Base-by-base conservation (phyloP, 306 rosid genomes). In the Acacia melanoxylon region DNA sequence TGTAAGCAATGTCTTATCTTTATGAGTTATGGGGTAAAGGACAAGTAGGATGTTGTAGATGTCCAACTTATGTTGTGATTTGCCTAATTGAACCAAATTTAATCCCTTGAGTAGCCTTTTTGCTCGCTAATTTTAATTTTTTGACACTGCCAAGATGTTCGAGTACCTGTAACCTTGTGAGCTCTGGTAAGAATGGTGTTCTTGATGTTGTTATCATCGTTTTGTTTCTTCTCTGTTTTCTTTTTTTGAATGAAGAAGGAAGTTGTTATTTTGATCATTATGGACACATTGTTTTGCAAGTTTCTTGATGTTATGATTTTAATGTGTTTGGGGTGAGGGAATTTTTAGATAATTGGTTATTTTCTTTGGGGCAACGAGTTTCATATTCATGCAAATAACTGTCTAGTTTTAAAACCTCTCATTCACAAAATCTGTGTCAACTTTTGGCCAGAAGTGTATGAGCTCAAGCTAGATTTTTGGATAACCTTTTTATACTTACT, bases 381-480 rank as follows among this genome's bases (percentile, higher is more conserved):
- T 52, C 27, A 8, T 59, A 29, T 29, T 6, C 4, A 58, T 68
- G 65, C 76, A 5, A 45, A 65, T 63, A 49, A 24, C 6, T 22
- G 65, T 59, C 66, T 45, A 25, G 86, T 85, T 74, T 54, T 40
- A 61, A 77, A 74, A 59, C 77, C 61, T 79, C 54, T 66, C 40
- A 4, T 58, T 73, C 35, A 3, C 75, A 71, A 71, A 72, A 44
- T 81, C 65, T 27, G 42, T 69, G 62, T 80, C 63, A 61, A 76
- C 62, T 72, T 31, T 17, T 13, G 37, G 72, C 29, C 41, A 48
- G 74, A 27, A 14, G 78, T 58, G 83, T 44, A 72, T 76, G 48
- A 29, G 48, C 25, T 49, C 54, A 56, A 41, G 67, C 59, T 19
- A 80, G 33, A 63, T 37, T 83, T 41, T 67, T 51, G 41, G 62